phyloP scores from a whole-genome alignment of 1,139 yeast species.

The Martiniozyma asiatica region DNA sequence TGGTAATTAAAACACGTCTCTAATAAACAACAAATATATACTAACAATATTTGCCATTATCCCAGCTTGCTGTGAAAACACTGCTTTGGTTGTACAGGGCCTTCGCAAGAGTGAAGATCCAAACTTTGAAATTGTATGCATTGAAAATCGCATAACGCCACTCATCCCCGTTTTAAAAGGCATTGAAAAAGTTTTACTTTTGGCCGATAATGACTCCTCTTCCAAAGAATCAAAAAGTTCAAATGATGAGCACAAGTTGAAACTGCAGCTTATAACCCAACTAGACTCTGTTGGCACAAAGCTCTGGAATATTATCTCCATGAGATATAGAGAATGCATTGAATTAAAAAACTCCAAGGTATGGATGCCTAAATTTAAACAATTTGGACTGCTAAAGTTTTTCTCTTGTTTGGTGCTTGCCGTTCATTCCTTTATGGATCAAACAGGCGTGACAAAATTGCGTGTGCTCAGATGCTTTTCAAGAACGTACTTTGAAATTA shows the following conservation, averaged over 20 bases:
- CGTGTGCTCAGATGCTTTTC: constrained; percentile 14
- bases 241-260: constrained; percentile 11
- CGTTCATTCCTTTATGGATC: constrained; percentile 15
- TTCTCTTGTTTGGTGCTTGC: constrained; percentile 19
- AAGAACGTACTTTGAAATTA: constrained; percentile 8
- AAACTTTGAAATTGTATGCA: constrained; percentile 9
- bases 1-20: too few species aligned
- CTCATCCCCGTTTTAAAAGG: constrained; percentile 10
- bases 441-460: constrained; percentile 10
- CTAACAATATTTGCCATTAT: too few species aligned
- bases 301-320: constrained; percentile 22
- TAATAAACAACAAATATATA: too few species aligned
- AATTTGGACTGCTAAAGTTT: constrained; percentile 6
- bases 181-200: constrained; percentile 8
- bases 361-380: constrained; percentile 3
- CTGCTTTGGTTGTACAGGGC: background rate
- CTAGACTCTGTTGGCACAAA: too few species aligned
- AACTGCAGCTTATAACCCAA: constrained; percentile 16
- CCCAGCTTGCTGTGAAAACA: constrained; percentile 11
- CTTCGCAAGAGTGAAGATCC: constrained; percentile 2
- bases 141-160: constrained; percentile 9
- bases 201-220: constrained; percentile 1
- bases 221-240: background rate
- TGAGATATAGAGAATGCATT: constrained; percentile 5
- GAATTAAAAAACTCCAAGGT: background rate